Evolutionary conservation across 108 stramenopile genomes (phyloP), one percentile per base, ranked within the genome.

Genomic region (Fistulifera pelliculosa): DNA sequence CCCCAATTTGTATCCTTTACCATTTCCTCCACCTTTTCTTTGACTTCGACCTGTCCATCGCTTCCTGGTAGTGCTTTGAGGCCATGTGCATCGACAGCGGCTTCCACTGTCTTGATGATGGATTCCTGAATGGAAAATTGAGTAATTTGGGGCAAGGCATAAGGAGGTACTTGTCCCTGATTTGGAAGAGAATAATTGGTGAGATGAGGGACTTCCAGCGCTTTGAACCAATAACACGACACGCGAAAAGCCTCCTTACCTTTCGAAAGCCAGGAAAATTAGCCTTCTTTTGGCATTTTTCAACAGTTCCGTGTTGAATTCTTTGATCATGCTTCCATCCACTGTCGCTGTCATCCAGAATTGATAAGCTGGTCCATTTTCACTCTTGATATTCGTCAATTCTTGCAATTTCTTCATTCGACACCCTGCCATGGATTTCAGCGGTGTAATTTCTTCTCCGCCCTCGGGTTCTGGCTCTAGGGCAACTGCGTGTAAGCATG

Each of bases 231-330:
- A 54, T 54, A 11, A 39, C 23, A 44, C 40, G 40, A 7, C 27
- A 16, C 16, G n/a, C 42, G 23, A 4, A 24, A 31, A 18, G 6
- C 22, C 18, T 42, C 39, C 60, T 49, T 62, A 75, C 81, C 75
- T 80, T 87, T 56, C 89, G 61, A 63, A 90, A 85, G 14, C 89
- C 89, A 21, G 89, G 89, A 52, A 87, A 90, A 56, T 87, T 82
- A 8, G 85, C 89, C 69, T 86, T 87, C 59, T 79, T 87, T 69
- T 47, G 14, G 83, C 75, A 51, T 91, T 83, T 65, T 85, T 91
- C 27, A 85, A 65, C n/a, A 82, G 76, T 52, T 68, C 56, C 27
- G 56, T 50, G 26, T 80, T 62, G 26, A 79, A 27, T 59, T 83
- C 56, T 45, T 81, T 78, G n/a, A 91, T 69, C 54, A 79, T 42